phyloP scores from a whole-genome alignment of 192 early-diverging fungal species.

The Backusella circina region DNA sequence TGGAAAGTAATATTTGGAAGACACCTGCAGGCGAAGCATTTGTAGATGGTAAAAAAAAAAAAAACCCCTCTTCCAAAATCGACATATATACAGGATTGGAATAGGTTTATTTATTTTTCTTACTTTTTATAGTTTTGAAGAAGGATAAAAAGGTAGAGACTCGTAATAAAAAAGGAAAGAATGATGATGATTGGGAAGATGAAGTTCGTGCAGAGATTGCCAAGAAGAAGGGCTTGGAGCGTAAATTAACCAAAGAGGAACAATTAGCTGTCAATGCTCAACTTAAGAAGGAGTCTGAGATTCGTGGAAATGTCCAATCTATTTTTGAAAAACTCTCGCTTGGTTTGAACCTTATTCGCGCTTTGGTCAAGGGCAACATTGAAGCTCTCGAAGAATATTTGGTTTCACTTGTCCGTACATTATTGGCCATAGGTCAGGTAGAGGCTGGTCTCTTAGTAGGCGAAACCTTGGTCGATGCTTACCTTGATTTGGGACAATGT shows the following conservation, averaged over 20 bases:
- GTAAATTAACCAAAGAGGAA: constrained; percentile 74
- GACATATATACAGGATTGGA: not conserved
- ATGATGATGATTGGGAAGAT: constrained; percentile 77
- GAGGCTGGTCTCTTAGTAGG: constrained; percentile 58
- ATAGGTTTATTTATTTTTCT: not conserved
- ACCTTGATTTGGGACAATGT: constrained; percentile 46
- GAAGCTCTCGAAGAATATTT: constrained; percentile 54
- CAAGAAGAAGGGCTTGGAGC: constrained; percentile 55
- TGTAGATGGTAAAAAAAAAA: constrained; percentile 47
- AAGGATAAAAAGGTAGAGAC: constrained; percentile 53
- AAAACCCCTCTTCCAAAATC: not conserved
- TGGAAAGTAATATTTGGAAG: constrained; percentile 70
- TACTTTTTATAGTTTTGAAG: constrained; percentile 36
- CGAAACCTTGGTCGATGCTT: constrained; percentile 51
- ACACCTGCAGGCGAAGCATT: constrained; percentile 65
- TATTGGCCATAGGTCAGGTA: constrained; percentile 47
- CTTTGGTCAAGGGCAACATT: constrained; percentile 58
- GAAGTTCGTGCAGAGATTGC: constrained; percentile 71
- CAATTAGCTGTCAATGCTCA: constrained; percentile 68
- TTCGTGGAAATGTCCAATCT: constrained; percentile 62
- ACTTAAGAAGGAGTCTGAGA: constrained; percentile 64
- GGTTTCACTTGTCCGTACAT: constrained; percentile 49
- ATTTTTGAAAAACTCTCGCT: constrained; percentile 47
- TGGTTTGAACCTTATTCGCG: constrained; percentile 62
- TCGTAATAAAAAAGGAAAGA: constrained; percentile 48